These are phyloP conservation scores for Xerocomellus intermedius DNA, from an alignment of 768 basidiomycete genomes.

Conservation along the genomic window DNA sequence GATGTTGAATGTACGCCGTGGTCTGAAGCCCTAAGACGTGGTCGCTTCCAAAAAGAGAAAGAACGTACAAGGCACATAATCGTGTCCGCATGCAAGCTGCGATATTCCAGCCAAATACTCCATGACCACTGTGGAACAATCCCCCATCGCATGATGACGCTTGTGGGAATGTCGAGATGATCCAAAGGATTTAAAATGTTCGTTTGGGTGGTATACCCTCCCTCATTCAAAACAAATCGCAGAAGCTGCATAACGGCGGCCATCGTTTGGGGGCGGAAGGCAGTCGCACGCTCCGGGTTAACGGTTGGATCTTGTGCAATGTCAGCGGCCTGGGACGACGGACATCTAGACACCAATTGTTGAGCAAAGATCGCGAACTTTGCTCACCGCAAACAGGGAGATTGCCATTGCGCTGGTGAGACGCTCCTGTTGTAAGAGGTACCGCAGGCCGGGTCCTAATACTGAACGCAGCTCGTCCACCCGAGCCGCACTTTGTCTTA, in stretches of 20 bases:
- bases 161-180: conserved; percentile 42
- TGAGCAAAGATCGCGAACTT: not conserved
- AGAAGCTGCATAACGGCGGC: conserved; percentile 46
- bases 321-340: conserved; percentile 22
- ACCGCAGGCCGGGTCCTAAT: conserved; percentile 1
- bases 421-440: conserved; percentile 28
- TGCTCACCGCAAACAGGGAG: conserved; percentile 37
- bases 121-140: conserved; percentile 61
- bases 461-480: conserved; percentile 9
- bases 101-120: conserved; percentile 57
- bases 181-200: conserved; percentile 12
- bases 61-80: conserved; percentile 48
- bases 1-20: conserved; percentile 51
- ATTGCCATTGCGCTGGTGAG: conserved; percentile 36
- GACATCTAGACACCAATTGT: not conserved
- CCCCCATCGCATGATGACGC: conserved; percentile 59
- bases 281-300: not conserved
- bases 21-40: conserved; percentile 38
- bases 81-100: conserved; percentile 47
- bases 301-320: conserved; percentile 2
- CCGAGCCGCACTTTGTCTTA: conserved; percentile 20
- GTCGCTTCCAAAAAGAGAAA: not conserved
- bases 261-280: conserved; percentile 49
- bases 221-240: conserved; percentile 37
- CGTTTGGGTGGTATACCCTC: conserved; percentile 10